Percentiles rank a stretch among this genome's conserved stretches.
phyloP scores from a whole-genome alignment of 345 rosid genomes.

The Arabidopsis arenosa region DNA sequence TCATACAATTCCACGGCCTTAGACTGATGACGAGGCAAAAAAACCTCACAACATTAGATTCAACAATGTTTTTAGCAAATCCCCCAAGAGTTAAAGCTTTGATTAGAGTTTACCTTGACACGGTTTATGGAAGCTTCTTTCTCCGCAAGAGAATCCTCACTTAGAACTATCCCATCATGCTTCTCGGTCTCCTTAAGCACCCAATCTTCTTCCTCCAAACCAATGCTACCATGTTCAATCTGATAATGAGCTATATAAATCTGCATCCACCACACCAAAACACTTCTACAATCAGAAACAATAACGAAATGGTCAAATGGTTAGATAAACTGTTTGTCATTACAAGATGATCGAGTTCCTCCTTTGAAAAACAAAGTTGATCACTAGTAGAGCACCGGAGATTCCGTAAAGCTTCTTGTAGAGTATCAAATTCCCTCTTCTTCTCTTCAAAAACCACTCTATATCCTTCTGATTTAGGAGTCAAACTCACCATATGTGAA shows the following conservation, averaged over 20 bases:
- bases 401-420: conserved; percentile 75
- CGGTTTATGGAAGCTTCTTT: conserved; percentile 72
- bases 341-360: conserved; percentile 85
- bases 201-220: conserved; percentile 83
- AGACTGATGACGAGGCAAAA: conserved; percentile 49
- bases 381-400: conserved; percentile 51
- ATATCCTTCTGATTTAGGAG: conserved; percentile 48
- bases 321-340: conserved; percentile 17
- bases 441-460: conserved; percentile 59
- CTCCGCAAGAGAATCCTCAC: conserved; percentile 72
- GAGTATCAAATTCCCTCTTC: conserved; percentile 70
- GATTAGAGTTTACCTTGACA: conserved; percentile 70
- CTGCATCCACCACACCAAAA: conserved; percentile 53
- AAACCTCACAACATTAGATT: conserved; percentile 25
- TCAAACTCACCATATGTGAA: conserved; percentile 46
- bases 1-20: conserved; percentile 78
- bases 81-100: neutral
- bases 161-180: conserved; percentile 68
- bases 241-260: conserved; percentile 68
- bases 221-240: conserved; percentile 79
- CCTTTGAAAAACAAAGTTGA: conserved; percentile 71
- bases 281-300: conserved; percentile 12
- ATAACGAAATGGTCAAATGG: conserved; percentile 2
- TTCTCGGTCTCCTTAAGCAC: conserved; percentile 68
- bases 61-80: conserved; percentile 8